Evolutionary conservation across 306 rosid genomes (phyloP), one percentile per base, ranked within the genome.

Genomic region (Notholithocarpus densiflorus): DNA sequence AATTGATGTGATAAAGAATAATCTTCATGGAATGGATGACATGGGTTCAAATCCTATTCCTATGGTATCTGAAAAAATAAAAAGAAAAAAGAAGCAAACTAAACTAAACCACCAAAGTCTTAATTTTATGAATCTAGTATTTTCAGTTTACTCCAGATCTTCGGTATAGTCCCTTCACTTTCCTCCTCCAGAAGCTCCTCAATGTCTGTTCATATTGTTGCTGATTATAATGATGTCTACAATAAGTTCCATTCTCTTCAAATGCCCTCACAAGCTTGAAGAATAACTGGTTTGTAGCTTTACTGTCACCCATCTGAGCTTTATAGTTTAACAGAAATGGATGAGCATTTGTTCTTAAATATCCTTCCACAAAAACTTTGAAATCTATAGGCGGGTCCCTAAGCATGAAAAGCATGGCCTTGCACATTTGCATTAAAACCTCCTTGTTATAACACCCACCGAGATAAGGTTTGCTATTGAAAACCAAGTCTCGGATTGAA

Each of bases 181-280:
- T 66, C 27, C 77, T 45, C 27, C 57, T 55, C 64, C 1, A 11
- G 37, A 37, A 2, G 65, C 29, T 40, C 31, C 75, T 19, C 2
- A 56, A 66, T 5, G 72, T 61, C 32, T 14, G 66, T n/a, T 71
- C 75, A 8, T 75, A 66, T 59, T 65, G 20, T 26, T 79, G 32
- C 68, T 76, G 23, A 21, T 52, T 62, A 56, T 74, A 80, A 72
- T 83, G 85, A 74, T 83, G 87, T 23, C 29, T 10, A 48, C 81
- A 83, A 34, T 74, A 83, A 69, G 84, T 74, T 54, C 83, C 87
- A 53, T 86, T 80, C 1, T 61, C 65, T 71, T 86, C 84, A 74
- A 80, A 80, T 1, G 83, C 89, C 75, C 72, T 77, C 10, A 82
- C 29, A 68, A 86, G 82, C 31, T 31, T 59, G 75, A 60, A 68